Conservation (phyloP, 345 rosid species). For the Ailanthus altissimus region DNA sequence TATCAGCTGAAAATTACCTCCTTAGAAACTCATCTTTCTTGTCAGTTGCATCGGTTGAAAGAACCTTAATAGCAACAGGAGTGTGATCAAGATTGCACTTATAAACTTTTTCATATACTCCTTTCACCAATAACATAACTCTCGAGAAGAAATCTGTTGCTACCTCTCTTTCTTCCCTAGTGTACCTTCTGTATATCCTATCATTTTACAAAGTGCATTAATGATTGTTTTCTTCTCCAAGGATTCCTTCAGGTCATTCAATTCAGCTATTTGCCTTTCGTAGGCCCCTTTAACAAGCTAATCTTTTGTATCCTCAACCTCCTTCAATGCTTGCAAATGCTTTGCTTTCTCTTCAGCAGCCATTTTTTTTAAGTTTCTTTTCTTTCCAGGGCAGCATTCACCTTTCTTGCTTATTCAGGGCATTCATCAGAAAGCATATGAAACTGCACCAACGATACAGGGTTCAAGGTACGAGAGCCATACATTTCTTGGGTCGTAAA, state of each 20-base stretch:
- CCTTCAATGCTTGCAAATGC: constrained; percentile 60
- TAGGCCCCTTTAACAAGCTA: constrained; percentile 62
- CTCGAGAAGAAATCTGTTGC: constrained; percentile 73
- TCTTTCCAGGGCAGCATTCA: constrained; percentile 61
- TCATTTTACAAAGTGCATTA: constrained; percentile 64
- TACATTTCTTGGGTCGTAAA: neutral
- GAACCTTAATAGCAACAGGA: constrained; percentile 84
- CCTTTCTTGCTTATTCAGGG: constrained; percentile 60
- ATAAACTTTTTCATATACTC: constrained; percentile 90
- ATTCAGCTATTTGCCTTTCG: constrained; percentile 71
- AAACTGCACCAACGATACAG: constrained; percentile 42
- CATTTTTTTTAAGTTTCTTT: constrained; percentile 63
- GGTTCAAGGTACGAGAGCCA: neutral
- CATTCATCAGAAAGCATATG: constrained; percentile 65
- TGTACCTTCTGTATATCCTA: constrained; percentile 70
- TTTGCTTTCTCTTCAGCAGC: constrained; percentile 73
- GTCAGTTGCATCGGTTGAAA: constrained; percentile 50
- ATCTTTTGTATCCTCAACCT: constrained; percentile 66
- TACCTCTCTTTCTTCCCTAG: constrained; percentile 53
- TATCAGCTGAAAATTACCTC: constrained; percentile 52
- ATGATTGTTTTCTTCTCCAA: constrained; percentile 67
- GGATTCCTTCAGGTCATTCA: constrained; percentile 61
- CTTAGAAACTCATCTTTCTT: constrained; percentile 74
- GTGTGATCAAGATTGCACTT: constrained; percentile 77
- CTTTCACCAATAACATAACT: constrained; percentile 73